These are phyloP conservation scores for Aspergillus tamarii DNA, from an alignment of 2,329 filamentous ascomycete genomes.

Conservation along the genomic window DNA sequence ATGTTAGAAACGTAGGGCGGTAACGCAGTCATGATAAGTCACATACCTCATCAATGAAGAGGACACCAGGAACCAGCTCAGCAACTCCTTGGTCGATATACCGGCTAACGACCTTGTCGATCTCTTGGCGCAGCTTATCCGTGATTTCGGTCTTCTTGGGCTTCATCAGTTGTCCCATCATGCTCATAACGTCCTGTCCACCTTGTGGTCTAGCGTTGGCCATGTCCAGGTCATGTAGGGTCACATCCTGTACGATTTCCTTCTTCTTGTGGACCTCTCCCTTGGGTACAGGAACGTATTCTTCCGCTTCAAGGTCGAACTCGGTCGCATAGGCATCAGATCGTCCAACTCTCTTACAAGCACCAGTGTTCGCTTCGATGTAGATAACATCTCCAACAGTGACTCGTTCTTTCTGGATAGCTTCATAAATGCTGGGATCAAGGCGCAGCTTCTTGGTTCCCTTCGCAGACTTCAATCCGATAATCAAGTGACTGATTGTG, in stretches of 20 bases:
- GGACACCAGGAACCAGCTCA: constrained; percentile 93
- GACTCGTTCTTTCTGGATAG: constrained; percentile 97
- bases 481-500: constrained; percentile 93
- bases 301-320: constrained; percentile 97
- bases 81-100: constrained; percentile 99
- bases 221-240: constrained; percentile 92
- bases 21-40: background rate
- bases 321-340: constrained; percentile 98
- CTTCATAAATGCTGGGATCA: constrained; percentile 98
- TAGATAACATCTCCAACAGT: constrained; percentile 97
- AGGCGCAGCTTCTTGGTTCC: constrained; percentile 97
- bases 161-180: constrained; percentile 99
- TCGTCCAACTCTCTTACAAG: constrained; percentile 93
- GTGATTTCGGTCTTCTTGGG: constrained; percentile 99
- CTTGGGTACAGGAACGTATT: constrained; percentile 98
- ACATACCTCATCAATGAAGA: constrained; percentile 95
- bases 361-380: constrained; percentile 98
- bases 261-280: constrained; percentile 99
- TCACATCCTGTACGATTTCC: constrained; percentile 98
- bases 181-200: constrained; percentile 99
- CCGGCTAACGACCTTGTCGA: constrained; percentile 98
- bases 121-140: constrained; percentile 91
- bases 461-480: constrained; percentile 91
- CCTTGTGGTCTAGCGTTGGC: constrained; percentile 94
- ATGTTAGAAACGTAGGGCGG: constrained; percentile 28